Evolutionary conservation across 2,329 filamentous ascomycete species (phyloP).

Genomic region (Colletotrichum somersetense): DNA sequence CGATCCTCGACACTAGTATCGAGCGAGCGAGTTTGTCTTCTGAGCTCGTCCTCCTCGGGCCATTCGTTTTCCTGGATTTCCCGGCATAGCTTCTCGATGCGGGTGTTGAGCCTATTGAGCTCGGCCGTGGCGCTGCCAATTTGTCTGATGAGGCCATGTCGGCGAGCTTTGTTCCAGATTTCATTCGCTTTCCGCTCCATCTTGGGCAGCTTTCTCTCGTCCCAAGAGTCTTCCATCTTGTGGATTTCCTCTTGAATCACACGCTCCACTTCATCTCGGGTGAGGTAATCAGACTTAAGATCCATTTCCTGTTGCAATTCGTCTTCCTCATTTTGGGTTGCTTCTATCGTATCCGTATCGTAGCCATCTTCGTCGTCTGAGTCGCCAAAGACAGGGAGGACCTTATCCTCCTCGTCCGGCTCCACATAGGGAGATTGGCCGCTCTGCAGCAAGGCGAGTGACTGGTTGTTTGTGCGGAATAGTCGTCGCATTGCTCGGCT

Average conservation of each 20-base stretch:
- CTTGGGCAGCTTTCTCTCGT: conserved; percentile 66
- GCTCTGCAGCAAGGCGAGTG: conserved; percentile 24
- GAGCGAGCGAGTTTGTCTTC: conserved; percentile 68
- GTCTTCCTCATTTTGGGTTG: conserved; percentile 70
- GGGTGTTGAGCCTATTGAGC: conserved; percentile 59
- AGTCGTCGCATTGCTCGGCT: conserved; percentile 56
- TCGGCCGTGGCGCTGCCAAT: conserved; percentile 59
- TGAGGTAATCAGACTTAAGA: conserved; percentile 50
- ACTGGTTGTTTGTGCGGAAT: conserved; percentile 47
- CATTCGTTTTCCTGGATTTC: conserved; percentile 68
- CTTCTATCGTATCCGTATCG: conserved; percentile 70
- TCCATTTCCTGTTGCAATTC: conserved; percentile 45
- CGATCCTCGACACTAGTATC: conserved; percentile 75
- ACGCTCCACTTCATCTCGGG: conserved; percentile 60
- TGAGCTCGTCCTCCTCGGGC: conserved; percentile 64
- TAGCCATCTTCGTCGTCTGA: conserved; percentile 59
- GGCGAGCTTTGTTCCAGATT: conserved; percentile 71
- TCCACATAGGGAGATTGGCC: conserved; percentile 61
- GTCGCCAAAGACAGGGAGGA: conserved; percentile 47
- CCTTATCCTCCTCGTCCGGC: conserved; percentile 60
- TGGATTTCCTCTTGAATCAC: conserved; percentile 68
- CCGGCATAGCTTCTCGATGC: conserved; percentile 67
- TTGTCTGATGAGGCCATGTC: conserved; percentile 52
- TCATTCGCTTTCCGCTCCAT: conserved; percentile 67
- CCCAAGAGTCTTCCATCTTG: conserved; percentile 67